These are phyloP conservation scores for Ophiostoma novo-ulmi DNA, from an alignment of 2,329 filamentous ascomycete genomes.

Conservation along the genomic window DNA sequence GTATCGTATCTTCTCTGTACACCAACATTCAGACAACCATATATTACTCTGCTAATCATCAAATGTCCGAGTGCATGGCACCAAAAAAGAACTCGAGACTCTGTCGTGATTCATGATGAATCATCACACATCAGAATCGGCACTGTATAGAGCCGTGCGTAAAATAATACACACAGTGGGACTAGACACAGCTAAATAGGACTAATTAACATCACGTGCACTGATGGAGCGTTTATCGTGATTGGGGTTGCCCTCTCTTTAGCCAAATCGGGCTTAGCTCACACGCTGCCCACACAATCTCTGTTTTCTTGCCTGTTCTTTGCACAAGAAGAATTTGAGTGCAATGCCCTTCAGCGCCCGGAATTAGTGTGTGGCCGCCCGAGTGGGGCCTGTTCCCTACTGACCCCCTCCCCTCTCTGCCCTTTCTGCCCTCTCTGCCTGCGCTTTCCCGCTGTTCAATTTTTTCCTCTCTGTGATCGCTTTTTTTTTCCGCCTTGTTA, in stretches of 20 bases:
- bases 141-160: constrained; percentile 12
- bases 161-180: background rate
- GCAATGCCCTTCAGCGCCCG: constrained; percentile 14
- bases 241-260: constrained; percentile 28
- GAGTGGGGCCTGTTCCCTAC: constrained; percentile 8
- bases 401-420: constrained; percentile 17
- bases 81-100: background rate
- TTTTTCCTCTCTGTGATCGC: constrained; percentile 20
- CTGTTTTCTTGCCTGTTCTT: constrained; percentile 3
- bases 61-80: too few species aligned
- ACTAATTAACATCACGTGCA: constrained; percentile 21
- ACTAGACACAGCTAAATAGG: background rate
- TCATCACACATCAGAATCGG: background rate
- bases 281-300: constrained; percentile 25
- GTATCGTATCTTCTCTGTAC: background rate
- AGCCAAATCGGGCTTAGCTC: constrained; percentile 23
- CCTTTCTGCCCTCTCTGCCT: background rate
- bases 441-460: constrained; percentile 16
- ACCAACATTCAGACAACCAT: background rate
- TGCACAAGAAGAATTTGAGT: constrained; percentile 21
- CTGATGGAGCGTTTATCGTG: constrained; percentile 12
- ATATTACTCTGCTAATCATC: too few species aligned
- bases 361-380: constrained; percentile 23
- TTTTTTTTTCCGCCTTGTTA: constrained; percentile 19
- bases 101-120: background rate